phyloP scores from a whole-genome alignment of 129 eudicot species.

The Oenanthe sinensis region DNA sequence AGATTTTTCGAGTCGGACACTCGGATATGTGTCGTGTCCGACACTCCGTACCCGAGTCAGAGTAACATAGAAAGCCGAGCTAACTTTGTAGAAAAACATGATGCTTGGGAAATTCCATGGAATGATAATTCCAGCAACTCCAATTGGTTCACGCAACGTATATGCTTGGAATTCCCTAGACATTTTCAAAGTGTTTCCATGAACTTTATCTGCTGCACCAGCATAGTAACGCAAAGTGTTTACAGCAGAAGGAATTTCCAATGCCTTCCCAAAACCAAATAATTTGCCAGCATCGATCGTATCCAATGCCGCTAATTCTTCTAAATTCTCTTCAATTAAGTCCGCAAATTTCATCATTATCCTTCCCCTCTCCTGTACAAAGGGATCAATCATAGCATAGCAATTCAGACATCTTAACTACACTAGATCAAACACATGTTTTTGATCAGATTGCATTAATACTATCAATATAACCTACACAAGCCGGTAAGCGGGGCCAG shows the following conservation, averaged over 20 bases:
- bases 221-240: constrained; percentile 63
- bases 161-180: constrained; percentile 59
- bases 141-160: constrained; percentile 73
- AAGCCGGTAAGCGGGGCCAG: constrained; percentile 86
- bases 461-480: constrained; percentile 24
- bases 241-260: constrained; percentile 46
- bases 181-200: constrained; percentile 68
- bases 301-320: constrained; percentile 65
- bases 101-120: constrained; percentile 86
- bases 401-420: background rate
- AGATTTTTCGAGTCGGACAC: too few relatives aligned
- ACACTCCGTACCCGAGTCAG: too few relatives aligned
- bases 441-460: too few relatives aligned
- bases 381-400: background rate
- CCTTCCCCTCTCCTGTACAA: constrained; percentile 56
- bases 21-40: too few relatives aligned
- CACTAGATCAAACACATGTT: background rate
- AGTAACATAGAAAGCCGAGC: constrained; percentile 74
- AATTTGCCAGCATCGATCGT: constrained; percentile 67
- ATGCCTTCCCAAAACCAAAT: constrained; percentile 22
- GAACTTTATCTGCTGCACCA: constrained; percentile 93
- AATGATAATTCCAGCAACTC: constrained; percentile 74
- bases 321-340: constrained; percentile 48
- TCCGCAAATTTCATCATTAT: constrained; percentile 73
- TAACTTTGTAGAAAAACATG: constrained; percentile 66